A percentile compares a stretch with the other conserved stretches of the same genome.
phyloP scores from a whole-genome alignment of 176 grass and related monocot species.

The Eragrostis nindensis region DNA sequence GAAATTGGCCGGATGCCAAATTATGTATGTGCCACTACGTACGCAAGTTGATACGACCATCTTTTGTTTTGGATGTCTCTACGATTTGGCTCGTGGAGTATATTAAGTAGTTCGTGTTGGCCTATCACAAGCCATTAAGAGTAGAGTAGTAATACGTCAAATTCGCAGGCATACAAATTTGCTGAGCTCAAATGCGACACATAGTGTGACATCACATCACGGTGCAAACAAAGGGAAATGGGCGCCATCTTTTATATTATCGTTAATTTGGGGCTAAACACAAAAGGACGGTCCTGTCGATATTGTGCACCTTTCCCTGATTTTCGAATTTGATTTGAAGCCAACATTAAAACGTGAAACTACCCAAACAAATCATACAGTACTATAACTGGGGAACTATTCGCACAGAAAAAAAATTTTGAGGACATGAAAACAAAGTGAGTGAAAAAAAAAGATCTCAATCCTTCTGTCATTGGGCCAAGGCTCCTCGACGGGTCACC shows the following conservation, averaged over 20 bases:
- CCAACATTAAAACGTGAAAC: too few species aligned
- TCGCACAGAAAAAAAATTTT: too few species aligned
- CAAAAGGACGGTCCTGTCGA: not conserved
- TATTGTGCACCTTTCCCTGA: not conserved
- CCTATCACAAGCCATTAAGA: too few species aligned
- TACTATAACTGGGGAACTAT: too few species aligned
- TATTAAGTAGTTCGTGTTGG: too few species aligned
- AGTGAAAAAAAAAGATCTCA: too few species aligned
- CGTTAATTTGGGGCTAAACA: not conserved
- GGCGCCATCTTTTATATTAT: not conserved
- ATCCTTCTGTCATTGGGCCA: too few species aligned
- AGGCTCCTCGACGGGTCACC: too few species aligned
- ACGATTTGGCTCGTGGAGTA: too few species aligned
- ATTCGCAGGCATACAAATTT: conserved; percentile 3
- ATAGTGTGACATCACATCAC: not conserved
- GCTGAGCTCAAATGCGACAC: conserved; percentile 1
- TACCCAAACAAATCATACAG: too few species aligned
- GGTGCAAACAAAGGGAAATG: not conserved
- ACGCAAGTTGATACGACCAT: not conserved
- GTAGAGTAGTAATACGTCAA: too few species aligned
- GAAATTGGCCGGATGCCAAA: not conserved
- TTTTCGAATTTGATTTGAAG: not conserved
- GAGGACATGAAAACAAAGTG: too few species aligned
- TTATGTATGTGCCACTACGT: not conserved
- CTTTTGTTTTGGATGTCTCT: conserved; percentile 8